Evolutionary conservation across 2,329 filamentous ascomycete genomes (phyloP).

Genomic region (Botrytis sinoallii): DNA sequence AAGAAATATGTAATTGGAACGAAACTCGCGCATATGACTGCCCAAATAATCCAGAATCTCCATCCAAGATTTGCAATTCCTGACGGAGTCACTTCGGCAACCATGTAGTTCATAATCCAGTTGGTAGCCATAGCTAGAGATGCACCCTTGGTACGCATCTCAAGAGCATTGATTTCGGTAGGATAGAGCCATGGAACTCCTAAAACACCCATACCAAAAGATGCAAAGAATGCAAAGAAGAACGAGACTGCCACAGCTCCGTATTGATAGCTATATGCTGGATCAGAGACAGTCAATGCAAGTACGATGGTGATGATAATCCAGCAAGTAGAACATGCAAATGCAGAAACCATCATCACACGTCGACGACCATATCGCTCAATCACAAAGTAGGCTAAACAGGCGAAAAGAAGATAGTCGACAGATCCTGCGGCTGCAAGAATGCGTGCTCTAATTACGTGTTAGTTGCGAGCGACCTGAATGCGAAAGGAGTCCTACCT

Average conservation of each 20-base stretch:
- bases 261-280: slow-evolving; percentile 40
- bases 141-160: slow-evolving; percentile 54
- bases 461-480: not conserved
- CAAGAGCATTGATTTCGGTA: slow-evolving; percentile 53
- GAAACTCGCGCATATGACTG: slow-evolving; percentile 36
- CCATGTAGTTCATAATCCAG: slow-evolving; percentile 55
- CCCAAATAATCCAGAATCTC: slow-evolving; percentile 42
- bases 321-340: slow-evolving; percentile 48
- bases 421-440: slow-evolving; percentile 47
- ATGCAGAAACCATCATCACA: slow-evolving; percentile 52
- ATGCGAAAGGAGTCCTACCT: slow-evolving; percentile 18
- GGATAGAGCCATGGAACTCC: slow-evolving; percentile 47
- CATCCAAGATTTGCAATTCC: slow-evolving; percentile 38
- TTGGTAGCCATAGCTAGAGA: slow-evolving; percentile 46
- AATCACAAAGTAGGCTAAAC: slow-evolving; percentile 33
- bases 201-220: slow-evolving; percentile 45
- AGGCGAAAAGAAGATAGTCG: slow-evolving; percentile 45
- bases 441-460: slow-evolving; percentile 39
- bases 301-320: slow-evolving; percentile 41
- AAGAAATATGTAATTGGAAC: slow-evolving; percentile 45
- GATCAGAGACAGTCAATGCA: slow-evolving; percentile 25
- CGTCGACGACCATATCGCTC: slow-evolving; percentile 63
- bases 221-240: slow-evolving; percentile 53
- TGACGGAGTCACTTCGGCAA: slow-evolving; percentile 39
- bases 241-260: slow-evolving; percentile 47